phyloP scores from a whole-genome alignment of 495 filamentous ascomycete species.

The Podospora fimiseda region DNA sequence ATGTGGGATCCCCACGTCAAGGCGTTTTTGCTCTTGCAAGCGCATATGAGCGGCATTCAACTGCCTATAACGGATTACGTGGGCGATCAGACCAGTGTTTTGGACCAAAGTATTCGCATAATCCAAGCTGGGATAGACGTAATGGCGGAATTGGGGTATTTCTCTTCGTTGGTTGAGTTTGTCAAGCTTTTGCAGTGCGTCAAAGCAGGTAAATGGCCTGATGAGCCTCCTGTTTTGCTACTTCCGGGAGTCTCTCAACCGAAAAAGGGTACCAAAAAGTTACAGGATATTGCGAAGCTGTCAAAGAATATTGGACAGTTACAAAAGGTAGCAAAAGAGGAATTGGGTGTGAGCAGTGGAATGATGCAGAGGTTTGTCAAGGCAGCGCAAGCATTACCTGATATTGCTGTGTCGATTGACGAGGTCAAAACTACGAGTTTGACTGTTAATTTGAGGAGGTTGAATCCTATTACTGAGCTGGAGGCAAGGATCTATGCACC shows the following conservation, averaged over 20 bases:
- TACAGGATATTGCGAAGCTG: conserved; percentile 5
- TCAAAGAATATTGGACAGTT: conserved; percentile 32
- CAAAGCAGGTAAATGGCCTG: conserved; percentile 88
- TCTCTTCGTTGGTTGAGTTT: conserved; percentile 66
- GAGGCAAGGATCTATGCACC: conserved; percentile 77
- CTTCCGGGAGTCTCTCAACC: conserved; percentile 60
- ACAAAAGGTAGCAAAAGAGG: conserved; percentile 31
- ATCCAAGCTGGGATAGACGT: conserved; percentile 88
- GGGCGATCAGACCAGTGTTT: conserved; percentile 74
- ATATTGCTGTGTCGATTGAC: conserved; percentile 57
- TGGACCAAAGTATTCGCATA: conserved; percentile 95
- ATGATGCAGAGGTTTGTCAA: conserved; percentile 46
- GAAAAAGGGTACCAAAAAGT: conserved; percentile 37
- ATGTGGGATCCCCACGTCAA: conserved; percentile 99
- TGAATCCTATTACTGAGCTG: conserved; percentile 55
- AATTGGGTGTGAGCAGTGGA: conserved; percentile 30
- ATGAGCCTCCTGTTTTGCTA: conserved; percentile 70
- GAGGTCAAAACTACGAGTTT: conserved; percentile 55
- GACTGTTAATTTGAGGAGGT: conserved; percentile 55
- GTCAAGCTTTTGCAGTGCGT: conserved; percentile 83
- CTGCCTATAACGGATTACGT: conserved; percentile 97
- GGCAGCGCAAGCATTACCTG: conserved; percentile 56
- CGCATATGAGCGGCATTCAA: conserved; percentile 85
- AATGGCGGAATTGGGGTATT: conserved; percentile 80
- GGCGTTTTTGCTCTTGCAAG: conserved; percentile 87